Base-by-base conservation (phyloP, 2,329 filamentous ascomycete genomes). In the Trichophyton benhamiae region DNA sequence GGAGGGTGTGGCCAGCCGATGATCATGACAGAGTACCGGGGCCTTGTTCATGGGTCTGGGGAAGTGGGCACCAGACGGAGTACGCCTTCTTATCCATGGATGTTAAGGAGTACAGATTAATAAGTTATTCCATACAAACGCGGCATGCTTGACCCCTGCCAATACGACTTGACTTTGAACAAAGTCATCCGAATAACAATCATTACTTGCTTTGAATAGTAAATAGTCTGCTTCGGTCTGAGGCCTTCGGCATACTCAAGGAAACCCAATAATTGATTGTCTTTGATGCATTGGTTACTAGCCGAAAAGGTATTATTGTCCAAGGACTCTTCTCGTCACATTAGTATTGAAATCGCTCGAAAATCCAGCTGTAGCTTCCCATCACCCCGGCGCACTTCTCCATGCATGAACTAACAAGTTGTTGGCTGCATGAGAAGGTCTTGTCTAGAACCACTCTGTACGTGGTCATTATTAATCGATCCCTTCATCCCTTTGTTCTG, bases 41-140 rank as follows among this genome's bases (percentile, higher is more conserved):
- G 42, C 36, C 41, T 27, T 17, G 41, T 42, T 58, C 22, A 58
- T 36, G 41, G 55, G 55, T 58, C 55, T 20, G 55, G 55, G 55
- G 55, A 58, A 58, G 55, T 58, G 55, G 55, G 15, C 55, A 55
- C 52, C 27, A 53, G 9, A 13, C 11, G 11, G 33, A 13, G 11
- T 52, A 38, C 27, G 33, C 33, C 27, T 22, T 4, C 46, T 3
- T 22, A 27, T 20, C 20, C 20, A 20, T 20, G 20, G 20, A 20
- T 6, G 8, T 13, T 49, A 49, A 20, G 41, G 41, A 5, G 41
- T 44, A 44, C n/a, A n/a, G 13, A 15, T 13, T n/a, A 44, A n/a
- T 7, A 7, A 44, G 25, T 48, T 22, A 25, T 52, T 55, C 13
- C 20, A 22, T 55, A 33, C 11, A 8, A 6, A 8, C 33, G n/a